Evolutionary conservation across 495 filamentous ascomycete genomes (phyloP).

Genomic region (Aspergillus sclerotiicarbonarius): DNA sequence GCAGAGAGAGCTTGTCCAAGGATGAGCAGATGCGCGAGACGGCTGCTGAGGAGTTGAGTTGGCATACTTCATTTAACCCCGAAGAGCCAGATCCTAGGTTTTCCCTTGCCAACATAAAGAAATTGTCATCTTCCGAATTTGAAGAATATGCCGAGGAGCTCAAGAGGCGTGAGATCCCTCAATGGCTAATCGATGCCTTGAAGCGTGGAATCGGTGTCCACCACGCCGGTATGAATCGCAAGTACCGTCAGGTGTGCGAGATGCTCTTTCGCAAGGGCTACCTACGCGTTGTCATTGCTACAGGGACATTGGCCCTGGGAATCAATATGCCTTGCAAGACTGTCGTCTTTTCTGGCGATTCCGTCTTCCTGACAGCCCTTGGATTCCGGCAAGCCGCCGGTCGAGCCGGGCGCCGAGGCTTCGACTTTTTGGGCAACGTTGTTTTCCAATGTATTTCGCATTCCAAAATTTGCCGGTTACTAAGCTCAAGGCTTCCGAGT

Average conservation of each 20-base stretch:
- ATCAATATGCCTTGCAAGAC: conserved; percentile 88
- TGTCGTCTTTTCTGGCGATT: conserved; percentile 73
- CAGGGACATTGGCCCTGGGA: conserved; percentile 71
- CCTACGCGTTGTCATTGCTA: conserved; percentile 71
- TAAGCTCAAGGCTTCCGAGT: conserved; percentile 69
- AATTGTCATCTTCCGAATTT: conserved; percentile 52
- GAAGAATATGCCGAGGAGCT: conserved; percentile 45
- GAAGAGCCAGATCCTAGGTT: conserved; percentile 59
- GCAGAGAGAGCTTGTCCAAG: conserved; percentile 45
- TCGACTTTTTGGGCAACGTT: conserved; percentile 77
- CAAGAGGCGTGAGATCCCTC: conserved; percentile 37
- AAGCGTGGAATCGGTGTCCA: conserved; percentile 70
- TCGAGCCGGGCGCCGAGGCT: conserved; percentile 75
- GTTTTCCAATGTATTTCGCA: conserved; percentile 63
- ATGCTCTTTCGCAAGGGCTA: conserved; percentile 69
- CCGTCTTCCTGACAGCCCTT: conserved; percentile 66
- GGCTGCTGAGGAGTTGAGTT: conserved; percentile 50
- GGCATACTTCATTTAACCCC: conserved; percentile 63
- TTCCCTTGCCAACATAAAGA: conserved; percentile 61
- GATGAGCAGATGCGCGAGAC: conserved; percentile 52
- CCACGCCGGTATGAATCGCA: conserved; percentile 74
- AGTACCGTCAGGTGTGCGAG: conserved; percentile 62
- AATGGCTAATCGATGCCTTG: conserved; percentile 54
- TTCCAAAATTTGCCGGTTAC: conserved; percentile 57
- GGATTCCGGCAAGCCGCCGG: conserved; percentile 76